These are phyloP conservation scores for Blastobotrys apis DNA, from an alignment of 1,139 yeast genomes.

Conservation along the genomic window DNA sequence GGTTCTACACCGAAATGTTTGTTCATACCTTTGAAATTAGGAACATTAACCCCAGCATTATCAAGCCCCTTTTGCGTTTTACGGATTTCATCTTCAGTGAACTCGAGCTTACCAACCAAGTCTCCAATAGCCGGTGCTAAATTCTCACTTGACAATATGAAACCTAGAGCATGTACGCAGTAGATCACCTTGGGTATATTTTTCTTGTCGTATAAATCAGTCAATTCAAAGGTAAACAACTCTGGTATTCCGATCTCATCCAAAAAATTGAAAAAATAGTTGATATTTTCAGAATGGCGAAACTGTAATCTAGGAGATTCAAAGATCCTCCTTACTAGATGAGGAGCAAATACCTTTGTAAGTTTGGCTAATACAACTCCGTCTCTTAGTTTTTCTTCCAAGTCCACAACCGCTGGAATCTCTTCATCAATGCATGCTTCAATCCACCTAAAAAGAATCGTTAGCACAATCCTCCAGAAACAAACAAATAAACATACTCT, in stretches of 20 bases:
- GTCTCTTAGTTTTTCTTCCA: constrained; percentile 65
- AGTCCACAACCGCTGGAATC: constrained; percentile 51
- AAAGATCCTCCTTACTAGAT: constrained; percentile 51
- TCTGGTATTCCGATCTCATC: constrained; percentile 74
- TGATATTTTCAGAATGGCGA: constrained; percentile 90
- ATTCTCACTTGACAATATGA: constrained; percentile 53
- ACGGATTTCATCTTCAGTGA: constrained; percentile 62
- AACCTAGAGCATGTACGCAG: constrained; percentile 85
- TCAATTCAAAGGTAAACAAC: constrained; percentile 80
- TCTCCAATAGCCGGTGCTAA: constrained; percentile 60
- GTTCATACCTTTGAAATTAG: constrained; percentile 41
- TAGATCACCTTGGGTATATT: constrained; percentile 92
- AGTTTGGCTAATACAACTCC: constrained; percentile 84
- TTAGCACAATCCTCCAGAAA: not conserved
- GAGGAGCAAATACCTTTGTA: constrained; percentile 68
- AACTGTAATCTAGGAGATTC: constrained; percentile 68
- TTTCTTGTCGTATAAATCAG: constrained; percentile 89
- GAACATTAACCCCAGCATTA: constrained; percentile 38
- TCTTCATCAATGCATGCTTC: constrained; percentile 52
- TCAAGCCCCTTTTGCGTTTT: constrained; percentile 64
- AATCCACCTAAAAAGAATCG: constrained; percentile 45
- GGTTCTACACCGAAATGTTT: constrained; percentile 33
- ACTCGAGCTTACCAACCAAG: constrained; percentile 58
- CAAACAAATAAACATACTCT: constrained; percentile 30
- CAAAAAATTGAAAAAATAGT: constrained; percentile 70